Evolutionary conservation across 2,329 filamentous ascomycete species (phyloP).

Genomic region (Colletotrichum cereale): DNA sequence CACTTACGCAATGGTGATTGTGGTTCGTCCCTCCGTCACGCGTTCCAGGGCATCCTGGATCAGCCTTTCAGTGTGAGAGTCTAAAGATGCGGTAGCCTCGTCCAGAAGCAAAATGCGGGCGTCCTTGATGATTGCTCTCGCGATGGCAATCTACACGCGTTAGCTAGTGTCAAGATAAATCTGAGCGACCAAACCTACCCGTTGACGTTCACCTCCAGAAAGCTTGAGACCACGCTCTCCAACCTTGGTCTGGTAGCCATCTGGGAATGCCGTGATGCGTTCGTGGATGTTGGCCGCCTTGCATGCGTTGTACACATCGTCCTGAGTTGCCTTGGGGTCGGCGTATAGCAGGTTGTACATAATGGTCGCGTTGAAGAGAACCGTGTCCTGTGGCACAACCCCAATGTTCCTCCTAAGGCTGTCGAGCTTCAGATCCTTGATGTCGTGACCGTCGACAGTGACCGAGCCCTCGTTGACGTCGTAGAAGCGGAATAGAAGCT

Average conservation of each 20-base stretch:
- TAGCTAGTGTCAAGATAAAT: not conserved
- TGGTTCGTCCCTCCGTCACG: conserved; percentile 62
- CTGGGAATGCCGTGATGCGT: conserved; percentile 64
- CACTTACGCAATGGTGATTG: conserved; percentile 63
- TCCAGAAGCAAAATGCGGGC: conserved; percentile 78
- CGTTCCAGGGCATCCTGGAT: conserved; percentile 67
- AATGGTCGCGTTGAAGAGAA: conserved; percentile 66
- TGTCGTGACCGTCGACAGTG: conserved; percentile 59
- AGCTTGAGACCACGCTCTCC: conserved; percentile 66
- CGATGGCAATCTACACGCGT: conserved; percentile 62
- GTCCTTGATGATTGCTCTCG: conserved; percentile 76
- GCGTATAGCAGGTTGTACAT: conserved; percentile 69
- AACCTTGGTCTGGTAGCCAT: conserved; percentile 66
- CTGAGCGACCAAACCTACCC: conserved; percentile 50
- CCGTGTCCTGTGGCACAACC: conserved; percentile 59
- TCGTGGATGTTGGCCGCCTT: conserved; percentile 67
- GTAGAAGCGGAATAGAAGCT: conserved; percentile 65
- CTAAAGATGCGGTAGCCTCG: conserved; percentile 78
- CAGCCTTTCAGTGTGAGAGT: conserved; percentile 70
- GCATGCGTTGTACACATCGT: conserved; percentile 64
- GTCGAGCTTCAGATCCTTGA: conserved; percentile 55
- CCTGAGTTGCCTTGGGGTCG: conserved; percentile 60
- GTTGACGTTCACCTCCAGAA: conserved; percentile 72
- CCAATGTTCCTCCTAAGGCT: conserved; percentile 58
- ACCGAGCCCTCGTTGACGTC: conserved; percentile 60